Evolutionary conservation across 176 grass and related monocot species (phyloP).

Genomic region (Hyparrhenia diplandra): DNA sequence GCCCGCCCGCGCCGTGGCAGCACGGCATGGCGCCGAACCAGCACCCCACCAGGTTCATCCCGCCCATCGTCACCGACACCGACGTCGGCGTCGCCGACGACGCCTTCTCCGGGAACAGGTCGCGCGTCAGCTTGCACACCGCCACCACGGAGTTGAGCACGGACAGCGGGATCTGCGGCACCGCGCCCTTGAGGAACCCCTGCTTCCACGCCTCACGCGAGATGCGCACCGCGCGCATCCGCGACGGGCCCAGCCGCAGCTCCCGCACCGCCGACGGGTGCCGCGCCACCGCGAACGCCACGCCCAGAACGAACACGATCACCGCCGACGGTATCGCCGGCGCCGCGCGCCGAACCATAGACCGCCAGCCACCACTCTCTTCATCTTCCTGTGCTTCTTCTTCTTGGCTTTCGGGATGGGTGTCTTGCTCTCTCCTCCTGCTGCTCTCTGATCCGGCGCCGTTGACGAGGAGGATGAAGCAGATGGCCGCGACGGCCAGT

Average conservation of each 20-base stretch:
- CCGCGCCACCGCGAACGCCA: constrained; percentile 56
- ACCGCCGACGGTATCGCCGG: constrained; percentile 55
- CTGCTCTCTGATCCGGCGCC: constrained; percentile 42
- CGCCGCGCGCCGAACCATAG: background rate
- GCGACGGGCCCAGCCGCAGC: constrained; percentile 52
- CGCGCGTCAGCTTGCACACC: constrained; percentile 77
- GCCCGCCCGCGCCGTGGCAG: constrained; percentile 86
- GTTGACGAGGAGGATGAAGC: constrained; percentile 73
- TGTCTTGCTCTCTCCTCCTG: background rate
- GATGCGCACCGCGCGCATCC: constrained; percentile 54
- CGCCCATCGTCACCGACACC: constrained; percentile 74
- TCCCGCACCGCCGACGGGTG: constrained; percentile 58
- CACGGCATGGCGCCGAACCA: constrained; percentile 98
- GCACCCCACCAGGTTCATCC: constrained; percentile 86
- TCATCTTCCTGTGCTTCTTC: background rate
- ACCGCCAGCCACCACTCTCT: background rate
- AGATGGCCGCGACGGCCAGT: constrained; percentile 41
- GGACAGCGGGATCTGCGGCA: constrained; percentile 76
- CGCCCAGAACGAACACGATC: constrained; percentile 68
- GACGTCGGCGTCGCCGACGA: constrained; percentile 45
- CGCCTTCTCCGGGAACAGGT: constrained; percentile 64
- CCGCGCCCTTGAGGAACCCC: constrained; percentile 70
- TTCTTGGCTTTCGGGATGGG: background rate
- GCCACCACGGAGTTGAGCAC: constrained; percentile 91
- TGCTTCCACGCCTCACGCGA: constrained; percentile 67